These are phyloP conservation scores for Hippophae gyantsensis DNA, from an alignment of 306 rosid species.

Conservation along the genomic window DNA sequence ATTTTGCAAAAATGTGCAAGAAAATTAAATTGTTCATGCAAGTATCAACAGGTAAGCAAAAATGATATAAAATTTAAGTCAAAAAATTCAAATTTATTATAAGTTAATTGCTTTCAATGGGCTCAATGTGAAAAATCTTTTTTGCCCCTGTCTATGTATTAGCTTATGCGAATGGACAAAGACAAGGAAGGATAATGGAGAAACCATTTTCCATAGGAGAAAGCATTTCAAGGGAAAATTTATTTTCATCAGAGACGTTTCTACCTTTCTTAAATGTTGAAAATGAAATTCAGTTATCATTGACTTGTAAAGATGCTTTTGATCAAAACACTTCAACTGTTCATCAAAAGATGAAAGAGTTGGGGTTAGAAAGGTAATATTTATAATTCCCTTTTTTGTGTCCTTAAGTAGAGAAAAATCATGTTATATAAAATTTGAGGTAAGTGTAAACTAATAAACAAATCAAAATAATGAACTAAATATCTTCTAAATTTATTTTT, in stretches of 20 bases:
- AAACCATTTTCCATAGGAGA: conserved; percentile 69
- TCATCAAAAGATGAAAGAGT: conserved; percentile 65
- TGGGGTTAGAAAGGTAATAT: conserved; percentile 63
- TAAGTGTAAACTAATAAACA: too few species aligned
- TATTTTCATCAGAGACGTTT: conserved; percentile 28
- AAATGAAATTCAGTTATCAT: conserved; percentile 56
- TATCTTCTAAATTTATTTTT: too few species aligned
- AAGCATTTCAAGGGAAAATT: conserved; percentile 50
- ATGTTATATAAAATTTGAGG: too few species aligned
- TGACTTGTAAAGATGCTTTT: conserved; percentile 29
- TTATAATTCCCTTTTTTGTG: not conserved
- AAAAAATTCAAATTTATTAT: not conserved
- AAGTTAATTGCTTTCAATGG: not conserved
- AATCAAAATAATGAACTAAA: too few species aligned
- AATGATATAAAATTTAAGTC: too few species aligned
- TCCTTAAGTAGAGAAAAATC: not conserved
- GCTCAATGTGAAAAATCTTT: not conserved
- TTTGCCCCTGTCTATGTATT: conserved; percentile 13
- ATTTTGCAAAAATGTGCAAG: conserved; percentile 11
- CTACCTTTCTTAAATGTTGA: conserved; percentile 53
- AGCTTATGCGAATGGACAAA: conserved; percentile 97
- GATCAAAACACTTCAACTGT: conserved; percentile 33
- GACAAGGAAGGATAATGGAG: conserved; percentile 83
- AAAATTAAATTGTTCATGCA: too few species aligned
- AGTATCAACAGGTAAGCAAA: too few species aligned